Evolutionary conservation across 2,329 filamentous ascomycete genomes (phyloP).

Genomic region (Sordariomycetes sp.): DNA sequence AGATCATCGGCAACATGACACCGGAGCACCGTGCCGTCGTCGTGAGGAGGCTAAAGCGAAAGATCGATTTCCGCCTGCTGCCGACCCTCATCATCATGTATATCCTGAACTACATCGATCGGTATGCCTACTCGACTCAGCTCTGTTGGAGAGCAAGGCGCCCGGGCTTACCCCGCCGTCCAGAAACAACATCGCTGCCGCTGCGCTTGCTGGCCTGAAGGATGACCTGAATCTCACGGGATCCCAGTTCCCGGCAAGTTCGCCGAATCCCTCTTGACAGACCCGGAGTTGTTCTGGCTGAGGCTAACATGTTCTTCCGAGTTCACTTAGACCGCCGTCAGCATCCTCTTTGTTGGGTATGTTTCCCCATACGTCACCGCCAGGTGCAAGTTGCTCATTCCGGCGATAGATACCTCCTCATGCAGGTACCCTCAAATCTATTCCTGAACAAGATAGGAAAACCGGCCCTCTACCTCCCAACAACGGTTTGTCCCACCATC

Average conservation of each 20-base stretch:
- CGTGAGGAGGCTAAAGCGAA: conserved; percentile 41
- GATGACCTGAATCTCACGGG: conserved; percentile 25
- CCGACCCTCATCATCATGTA: conserved; percentile 52
- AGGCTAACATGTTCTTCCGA: background rate
- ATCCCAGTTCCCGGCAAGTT: conserved; percentile 7
- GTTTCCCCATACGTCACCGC: conserved; percentile 3
- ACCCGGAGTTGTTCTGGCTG: background rate
- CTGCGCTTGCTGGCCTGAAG: conserved; percentile 29
- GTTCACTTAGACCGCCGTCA: conserved; percentile 25
- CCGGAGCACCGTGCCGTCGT: conserved; percentile 28
- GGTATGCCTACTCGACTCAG: conserved; percentile 8
- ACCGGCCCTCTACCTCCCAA: conserved; percentile 20
- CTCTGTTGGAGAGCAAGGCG: background rate
- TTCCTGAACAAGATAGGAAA: conserved; percentile 23
- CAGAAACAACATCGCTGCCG: conserved; percentile 25
- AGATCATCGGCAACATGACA: conserved; percentile 23
- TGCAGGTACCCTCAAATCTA: conserved; percentile 28
- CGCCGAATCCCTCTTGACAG: background rate
- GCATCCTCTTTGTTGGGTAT: conserved; percentile 36
- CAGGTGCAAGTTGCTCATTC: background rate
- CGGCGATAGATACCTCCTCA: conserved; percentile 23
- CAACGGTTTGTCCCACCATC: background rate
- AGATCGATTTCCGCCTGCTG: conserved; percentile 47
- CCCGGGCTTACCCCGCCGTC: background rate
- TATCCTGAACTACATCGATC: conserved; percentile 49